Evolutionary conservation across 73 alveolate species (phyloP).

Genomic region (Paramecium tetraurelia): DNA sequence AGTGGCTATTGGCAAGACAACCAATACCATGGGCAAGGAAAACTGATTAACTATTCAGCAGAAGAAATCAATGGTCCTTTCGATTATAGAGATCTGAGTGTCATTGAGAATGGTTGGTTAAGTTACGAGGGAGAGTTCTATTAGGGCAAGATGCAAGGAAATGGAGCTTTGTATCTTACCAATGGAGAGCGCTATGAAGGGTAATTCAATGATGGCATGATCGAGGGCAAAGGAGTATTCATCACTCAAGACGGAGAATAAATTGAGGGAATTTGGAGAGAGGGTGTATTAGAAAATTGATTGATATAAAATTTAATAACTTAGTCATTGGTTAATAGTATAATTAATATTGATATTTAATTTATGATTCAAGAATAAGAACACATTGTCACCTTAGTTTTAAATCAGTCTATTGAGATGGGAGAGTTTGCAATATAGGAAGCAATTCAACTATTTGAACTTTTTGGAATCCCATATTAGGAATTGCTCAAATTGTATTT

Average conservation of each 20-base stretch:
- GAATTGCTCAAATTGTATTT: background rate
- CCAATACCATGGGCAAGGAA: slow-evolving; percentile 37
- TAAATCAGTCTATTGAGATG: background rate
- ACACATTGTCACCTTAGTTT: background rate
- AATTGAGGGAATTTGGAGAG: slow-evolving; percentile 22
- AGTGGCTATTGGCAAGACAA: slow-evolving; percentile 42
- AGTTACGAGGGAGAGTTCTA: slow-evolving; percentile 38
- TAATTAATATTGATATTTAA: background rate
- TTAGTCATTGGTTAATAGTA: background rate
- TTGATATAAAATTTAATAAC: background rate
- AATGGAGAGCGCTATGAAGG: slow-evolving; percentile 42
- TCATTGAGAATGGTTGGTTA: slow-evolving; percentile 33
- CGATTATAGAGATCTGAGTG: slow-evolving; percentile 31
- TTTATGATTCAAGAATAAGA: slow-evolving; percentile 28
- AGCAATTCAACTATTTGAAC: background rate
- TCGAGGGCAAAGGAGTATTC: slow-evolving; percentile 30
- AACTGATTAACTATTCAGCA: background rate
- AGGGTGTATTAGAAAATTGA: slow-evolving; percentile 16
- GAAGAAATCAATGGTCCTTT: slow-evolving; percentile 11
- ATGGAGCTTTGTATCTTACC: background rate
- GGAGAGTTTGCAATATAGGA: slow-evolving; percentile 19
- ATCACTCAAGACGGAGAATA: background rate
- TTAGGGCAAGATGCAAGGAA: slow-evolving; percentile 28
- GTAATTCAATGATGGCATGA: slow-evolving; percentile 35
- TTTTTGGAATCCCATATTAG: background rate